A percentile compares a stretch with the other conserved stretches of the same genome.
Evolutionary conservation across 306 rosid species (phyloP).

Genomic region (Prunus salicina): DNA sequence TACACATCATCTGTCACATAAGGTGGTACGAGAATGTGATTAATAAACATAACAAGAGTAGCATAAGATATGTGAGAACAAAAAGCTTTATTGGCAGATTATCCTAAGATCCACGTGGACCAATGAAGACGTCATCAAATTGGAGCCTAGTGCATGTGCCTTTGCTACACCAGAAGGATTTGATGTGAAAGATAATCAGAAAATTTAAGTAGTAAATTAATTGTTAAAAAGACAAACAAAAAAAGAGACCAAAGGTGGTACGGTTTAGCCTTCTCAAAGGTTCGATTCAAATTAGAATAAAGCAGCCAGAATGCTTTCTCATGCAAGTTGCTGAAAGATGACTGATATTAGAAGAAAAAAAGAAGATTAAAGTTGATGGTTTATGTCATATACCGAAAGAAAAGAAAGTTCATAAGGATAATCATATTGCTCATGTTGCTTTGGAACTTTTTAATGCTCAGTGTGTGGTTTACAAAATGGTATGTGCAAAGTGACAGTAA

Average conservation of each 20-base stretch:
- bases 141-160: neutral
- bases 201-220: neutral
- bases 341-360: neutral
- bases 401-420: neutral
- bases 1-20: accelerated
- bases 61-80: neutral
- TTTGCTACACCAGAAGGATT: neutral
- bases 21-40: accelerated
- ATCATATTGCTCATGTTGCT: constrained; percentile 19
- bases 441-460: constrained; percentile 18
- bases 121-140: neutral
- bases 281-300: constrained; percentile 19
- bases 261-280: constrained; percentile 12
- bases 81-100: neutral
- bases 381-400: constrained; percentile 20
- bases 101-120: constrained; percentile 1
- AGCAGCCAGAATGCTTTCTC: constrained; percentile 19
- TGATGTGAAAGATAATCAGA: neutral
- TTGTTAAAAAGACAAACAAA: neutral
- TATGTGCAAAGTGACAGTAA: constrained; percentile 33
- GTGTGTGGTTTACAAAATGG: constrained; percentile 24
- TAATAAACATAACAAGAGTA: accelerated
- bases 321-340: constrained; percentile 30
- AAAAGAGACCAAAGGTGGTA: constrained; percentile 13
- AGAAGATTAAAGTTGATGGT: too few species aligned